Percentiles rank a stretch among this genome's conserved stretches.
phyloP scores from a whole-genome alignment of 1,139 yeast species.

The Wickerhamomyces sp. region DNA sequence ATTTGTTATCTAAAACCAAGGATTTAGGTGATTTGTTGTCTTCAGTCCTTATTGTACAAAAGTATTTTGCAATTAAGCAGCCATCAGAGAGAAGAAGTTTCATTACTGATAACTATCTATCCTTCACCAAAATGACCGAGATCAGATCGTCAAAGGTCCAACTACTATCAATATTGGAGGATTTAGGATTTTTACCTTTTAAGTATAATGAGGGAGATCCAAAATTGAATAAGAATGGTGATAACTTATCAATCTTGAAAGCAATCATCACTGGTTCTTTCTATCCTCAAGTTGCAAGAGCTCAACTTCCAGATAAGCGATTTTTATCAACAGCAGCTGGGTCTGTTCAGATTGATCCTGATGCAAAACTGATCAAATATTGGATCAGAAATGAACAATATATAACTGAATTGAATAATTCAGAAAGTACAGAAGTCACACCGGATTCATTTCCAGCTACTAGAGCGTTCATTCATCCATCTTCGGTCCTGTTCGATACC shows the following conservation, averaged over 20 bases:
- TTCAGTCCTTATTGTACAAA: slow-evolving; percentile 48
- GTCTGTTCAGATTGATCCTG: slow-evolving; percentile 78
- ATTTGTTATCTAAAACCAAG: slow-evolving; percentile 38
- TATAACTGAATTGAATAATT: slow-evolving; percentile 25
- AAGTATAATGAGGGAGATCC: slow-evolving; percentile 30
- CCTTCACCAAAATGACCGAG: slow-evolving; percentile 63
- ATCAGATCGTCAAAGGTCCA: slow-evolving; percentile 68
- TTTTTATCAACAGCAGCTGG: slow-evolving; percentile 70
- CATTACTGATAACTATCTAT: slow-evolving; percentile 56
- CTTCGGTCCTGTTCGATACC: slow-evolving; percentile 60
- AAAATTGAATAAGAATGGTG: slow-evolving; percentile 43
- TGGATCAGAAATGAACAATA: slow-evolving; percentile 64
- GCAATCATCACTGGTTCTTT: slow-evolving; percentile 76
- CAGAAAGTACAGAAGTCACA: slow-evolving; percentile 8
- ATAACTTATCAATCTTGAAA: slow-evolving; percentile 47
- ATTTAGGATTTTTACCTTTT: slow-evolving; percentile 68
- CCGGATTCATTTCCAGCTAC: slow-evolving; percentile 42
- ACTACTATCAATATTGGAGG: slow-evolving; percentile 60
- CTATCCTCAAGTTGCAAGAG: slow-evolving; percentile 78
- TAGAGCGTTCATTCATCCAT: slow-evolving; percentile 79
- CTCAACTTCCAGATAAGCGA: slow-evolving; percentile 77
- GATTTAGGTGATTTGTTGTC: slow-evolving; percentile 72
- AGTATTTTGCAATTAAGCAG: slow-evolving; percentile 37
- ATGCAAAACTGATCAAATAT: slow-evolving; percentile 64
- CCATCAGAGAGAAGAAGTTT: slow-evolving; percentile 39